Base-by-base conservation (phyloP, 2,329 filamentous ascomycete genomes). In the Colletotrichum navitas region DNA sequence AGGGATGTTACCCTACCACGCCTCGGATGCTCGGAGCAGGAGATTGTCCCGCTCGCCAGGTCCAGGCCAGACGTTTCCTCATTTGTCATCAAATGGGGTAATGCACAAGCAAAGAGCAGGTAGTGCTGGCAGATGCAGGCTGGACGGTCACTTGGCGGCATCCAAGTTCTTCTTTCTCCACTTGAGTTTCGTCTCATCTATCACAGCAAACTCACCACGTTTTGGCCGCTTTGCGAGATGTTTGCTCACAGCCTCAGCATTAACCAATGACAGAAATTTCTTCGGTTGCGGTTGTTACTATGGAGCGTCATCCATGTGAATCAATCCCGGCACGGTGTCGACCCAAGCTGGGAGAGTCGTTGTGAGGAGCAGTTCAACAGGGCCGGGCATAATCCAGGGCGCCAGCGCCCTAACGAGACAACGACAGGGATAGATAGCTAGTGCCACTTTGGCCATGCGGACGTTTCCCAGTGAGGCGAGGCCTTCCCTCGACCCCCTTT, bases 81-180 rank as follows among this genome's bases (percentile, higher is more conserved):
- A 67, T 67, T 56, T 58, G 58, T 71, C 63, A 58, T 68, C 34
- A 63, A 68, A 63, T 68, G 68, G 68, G 51, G 63, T 39, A n/a
- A 61, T 62, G 63, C 68, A 71, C 68, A 29, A 43, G 68, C 63
- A 71, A 71, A 63, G 68, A 71, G 63, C 55, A 62, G 62, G 68
- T 71, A 63, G 67, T 71, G 56, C 56, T 51, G 43, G 68, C 63
- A 61, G 56, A 67, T 67, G 63, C 56, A 56, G 67, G 63, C 63
- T 56, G 56, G 43, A 67, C 51, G 56, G 43, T 56, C 66, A 36
- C 49, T 62, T 36, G 68, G 49, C 58, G n/a, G 51, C 29, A 63
- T 43, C 56, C 56, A 71, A 58, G n/a, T 24, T 47, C 54, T 24
- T 24, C 54, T 54, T 59, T 71, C 47, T 24, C 43, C 45, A n/a